Conservation (phyloP, 371 early-diverging fungal genomes). For the Mortierella sp. region DNA sequence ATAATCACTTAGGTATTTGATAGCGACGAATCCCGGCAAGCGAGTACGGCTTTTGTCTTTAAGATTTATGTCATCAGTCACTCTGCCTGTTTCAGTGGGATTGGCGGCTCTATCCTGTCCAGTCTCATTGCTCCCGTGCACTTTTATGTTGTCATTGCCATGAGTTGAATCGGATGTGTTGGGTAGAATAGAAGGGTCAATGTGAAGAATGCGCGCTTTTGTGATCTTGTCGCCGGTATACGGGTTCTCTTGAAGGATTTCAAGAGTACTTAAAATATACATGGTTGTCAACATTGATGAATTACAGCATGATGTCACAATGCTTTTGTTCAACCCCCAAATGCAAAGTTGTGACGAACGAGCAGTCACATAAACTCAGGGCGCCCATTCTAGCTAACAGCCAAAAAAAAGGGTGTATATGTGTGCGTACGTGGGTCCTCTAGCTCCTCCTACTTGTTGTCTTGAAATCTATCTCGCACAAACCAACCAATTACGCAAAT, state of each 20-base stretch:
- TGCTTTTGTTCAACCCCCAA: neutral
- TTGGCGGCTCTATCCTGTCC: neutral
- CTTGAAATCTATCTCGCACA: no score
- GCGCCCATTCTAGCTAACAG: no score
- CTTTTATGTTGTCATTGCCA: neutral
- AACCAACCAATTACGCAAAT: no score
- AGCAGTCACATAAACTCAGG: no score
- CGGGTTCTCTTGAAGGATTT: constrained; percentile 48
- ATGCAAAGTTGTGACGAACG: no score
- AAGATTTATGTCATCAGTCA: no score
- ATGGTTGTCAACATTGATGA: constrained; percentile 10
- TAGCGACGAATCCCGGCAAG: constrained; percentile 25
- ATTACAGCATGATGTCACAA: neutral
- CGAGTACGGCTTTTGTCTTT: neutral
- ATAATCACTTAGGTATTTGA: constrained; percentile 41
- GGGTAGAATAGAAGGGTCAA: constrained; percentile 12
- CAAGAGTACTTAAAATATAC: constrained; percentile 31
- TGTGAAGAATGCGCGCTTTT: constrained; percentile 24
- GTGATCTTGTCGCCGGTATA: constrained; percentile 54
- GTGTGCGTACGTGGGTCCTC: no score
- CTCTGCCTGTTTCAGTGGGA: neutral
- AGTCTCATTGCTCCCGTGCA: neutral
- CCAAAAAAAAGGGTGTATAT: no score
- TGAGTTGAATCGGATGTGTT: neutral
- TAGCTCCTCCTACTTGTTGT: no score